Base-by-base conservation (phyloP, 2,329 filamentous ascomycete genomes). In the Penicillium occitanis region DNA sequence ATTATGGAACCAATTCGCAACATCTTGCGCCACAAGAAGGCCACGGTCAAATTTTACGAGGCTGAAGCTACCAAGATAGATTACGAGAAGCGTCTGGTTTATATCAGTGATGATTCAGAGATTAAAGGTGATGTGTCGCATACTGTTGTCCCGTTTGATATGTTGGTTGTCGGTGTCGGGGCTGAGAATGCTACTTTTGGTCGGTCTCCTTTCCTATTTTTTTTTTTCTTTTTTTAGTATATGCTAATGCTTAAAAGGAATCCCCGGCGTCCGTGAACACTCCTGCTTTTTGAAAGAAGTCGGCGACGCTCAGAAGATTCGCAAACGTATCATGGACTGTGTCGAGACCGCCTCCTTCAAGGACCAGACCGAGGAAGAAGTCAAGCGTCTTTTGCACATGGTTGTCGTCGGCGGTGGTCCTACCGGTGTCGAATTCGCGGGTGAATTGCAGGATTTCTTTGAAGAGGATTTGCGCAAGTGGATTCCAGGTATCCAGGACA, bases 251-350 rank as follows among this genome's bases (percentile, higher is more conserved):
- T 48, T 48, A 6, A 33, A 69, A 87, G 85, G 87, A 73, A 98
- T 99, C 74, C 93, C 92, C 64, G 95, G 95, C 79, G 95, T 99
- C 65, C 89, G 88, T 72, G 95, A 99, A 82, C 84, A 99, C 85
- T 94, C 92, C 73, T 97, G 93, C 84, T 99, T 99, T 87, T 83
- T 99, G 78, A 99, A 99, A 86, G 96, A 99, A 83, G 97, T 99
- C 76, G 88, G 87, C 71, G 96, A 99, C 79, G 95, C 95, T 66
- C 95, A 99, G 82, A 87, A 88, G 76, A 99, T 99, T 77, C 92
- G 95, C 76, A 97, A 94, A 86, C 93, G 92, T 81, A 97, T 99
- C 81, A 99, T 99, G 95, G 95, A 99, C 83, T 99, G 95, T 79
- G 93, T 97, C 73, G 95, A 99, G 84, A 97, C 94, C 42, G 95